Evolutionary conservation across 2,329 filamentous ascomycete genomes (phyloP).

Genomic region (Claviceps africana): DNA sequence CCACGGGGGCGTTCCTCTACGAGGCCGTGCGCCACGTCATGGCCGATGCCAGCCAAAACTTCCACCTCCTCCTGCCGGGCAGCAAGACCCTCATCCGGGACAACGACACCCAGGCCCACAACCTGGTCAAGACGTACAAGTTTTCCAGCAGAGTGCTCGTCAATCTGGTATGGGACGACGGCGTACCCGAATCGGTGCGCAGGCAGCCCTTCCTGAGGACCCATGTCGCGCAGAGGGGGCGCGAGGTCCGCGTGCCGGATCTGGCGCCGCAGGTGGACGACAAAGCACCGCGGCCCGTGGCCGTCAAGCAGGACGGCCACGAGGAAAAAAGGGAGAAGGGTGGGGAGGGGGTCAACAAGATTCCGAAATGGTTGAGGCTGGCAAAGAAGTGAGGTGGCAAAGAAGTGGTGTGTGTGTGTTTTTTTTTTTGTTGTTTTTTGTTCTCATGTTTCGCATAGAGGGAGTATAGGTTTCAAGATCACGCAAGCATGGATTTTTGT

Average conservation of each 20-base stretch:
- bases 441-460: too few species aligned
- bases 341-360: conserved; percentile 29
- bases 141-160: conserved; percentile 59
- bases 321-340: conserved; percentile 21
- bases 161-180: conserved; percentile 60
- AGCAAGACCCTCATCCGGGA: conserved; percentile 35
- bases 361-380: conserved; percentile 61
- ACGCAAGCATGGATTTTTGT: not conserved
- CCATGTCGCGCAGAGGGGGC: conserved; percentile 45
- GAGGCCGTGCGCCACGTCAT: conserved; percentile 60
- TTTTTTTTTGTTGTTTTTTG: not conserved
- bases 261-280: conserved; percentile 29
- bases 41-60: conserved; percentile 47
- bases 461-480: too few species aligned
- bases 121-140: conserved; percentile 58
- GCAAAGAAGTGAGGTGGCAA: conserved; percentile 55
- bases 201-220: conserved; percentile 44
- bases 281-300: conserved; percentile 3
- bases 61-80: conserved; percentile 55
- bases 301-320: conserved; percentile 13
- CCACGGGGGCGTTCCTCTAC: conserved; percentile 62
- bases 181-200: conserved; percentile 40
- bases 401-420: too few species aligned
- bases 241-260: conserved; percentile 52
- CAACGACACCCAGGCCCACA: conserved; percentile 30